Conservation (phyloP, 345 rosid genomes). For the Rhodamnia argentea region DNA sequence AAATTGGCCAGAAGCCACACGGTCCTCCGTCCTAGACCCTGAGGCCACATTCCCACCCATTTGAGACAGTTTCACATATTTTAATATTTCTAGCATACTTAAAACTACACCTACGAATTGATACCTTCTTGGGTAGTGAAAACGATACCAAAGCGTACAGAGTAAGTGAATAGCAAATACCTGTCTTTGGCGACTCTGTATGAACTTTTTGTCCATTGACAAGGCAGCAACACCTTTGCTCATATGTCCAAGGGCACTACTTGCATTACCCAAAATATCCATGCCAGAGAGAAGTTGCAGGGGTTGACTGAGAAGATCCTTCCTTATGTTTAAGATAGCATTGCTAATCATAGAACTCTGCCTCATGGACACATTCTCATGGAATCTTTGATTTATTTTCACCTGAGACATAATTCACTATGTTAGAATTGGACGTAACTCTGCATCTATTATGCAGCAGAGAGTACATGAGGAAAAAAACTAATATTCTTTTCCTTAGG, state of each 20-base stretch:
- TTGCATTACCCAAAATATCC: conserved; percentile 96
- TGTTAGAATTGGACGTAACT: neutral
- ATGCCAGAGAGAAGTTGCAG: conserved; percentile 93
- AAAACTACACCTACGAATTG: neutral
- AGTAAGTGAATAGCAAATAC: conserved; percentile 20
- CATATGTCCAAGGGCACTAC: conserved; percentile 99
- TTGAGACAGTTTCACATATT: neutral
- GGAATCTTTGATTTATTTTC: conserved; percentile 69
- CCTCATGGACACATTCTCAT: conserved; percentile 87
- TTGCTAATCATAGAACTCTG: conserved; percentile 79
- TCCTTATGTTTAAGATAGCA: conserved; percentile 70
- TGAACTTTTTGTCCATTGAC: conserved; percentile 96
- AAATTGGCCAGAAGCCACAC: neutral
- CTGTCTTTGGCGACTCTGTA: conserved; percentile 95
- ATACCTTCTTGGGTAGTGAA: neutral
- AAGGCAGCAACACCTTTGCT: conserved; percentile 98
- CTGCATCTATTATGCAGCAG: neutral
- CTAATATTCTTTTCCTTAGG: neutral
- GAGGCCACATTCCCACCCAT: neutral
- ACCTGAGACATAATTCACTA: conserved; percentile 28
- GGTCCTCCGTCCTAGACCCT: neutral
- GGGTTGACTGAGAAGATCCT: conserved; percentile 95
- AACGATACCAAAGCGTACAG: neutral
- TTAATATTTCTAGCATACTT: neutral
- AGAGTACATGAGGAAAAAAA: neutral